Conservation (phyloP, 2,329 filamentous ascomycete species). For the Hypoxylon sp. region DNA sequence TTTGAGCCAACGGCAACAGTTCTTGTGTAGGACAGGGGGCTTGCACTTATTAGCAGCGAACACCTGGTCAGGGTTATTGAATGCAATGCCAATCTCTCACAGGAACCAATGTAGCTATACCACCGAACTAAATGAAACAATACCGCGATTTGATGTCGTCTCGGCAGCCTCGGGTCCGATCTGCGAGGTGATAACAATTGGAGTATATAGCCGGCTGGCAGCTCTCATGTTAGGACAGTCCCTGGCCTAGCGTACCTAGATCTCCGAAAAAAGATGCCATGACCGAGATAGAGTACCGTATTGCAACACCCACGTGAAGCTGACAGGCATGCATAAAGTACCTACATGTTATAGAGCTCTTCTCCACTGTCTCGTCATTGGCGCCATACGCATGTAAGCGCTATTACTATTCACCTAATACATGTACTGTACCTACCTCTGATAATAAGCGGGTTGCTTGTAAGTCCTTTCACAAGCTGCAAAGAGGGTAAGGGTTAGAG, state of each 20-base stretch:
- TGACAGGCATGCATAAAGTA: constrained; percentile 17
- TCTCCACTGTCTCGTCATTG: constrained; percentile 18
- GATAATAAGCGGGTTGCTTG: constrained; percentile 18
- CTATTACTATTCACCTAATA: too few relatives aligned
- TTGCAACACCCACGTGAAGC: constrained; percentile 30
- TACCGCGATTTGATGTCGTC: not conserved
- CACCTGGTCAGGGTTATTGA: constrained; percentile 22
- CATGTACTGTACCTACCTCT: constrained; percentile 2
- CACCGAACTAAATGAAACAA: constrained; percentile 1
- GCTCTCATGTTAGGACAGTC: too few relatives aligned
- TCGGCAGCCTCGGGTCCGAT: too few relatives aligned
- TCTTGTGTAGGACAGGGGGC: constrained; percentile 29
- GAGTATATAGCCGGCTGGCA: too few relatives aligned
- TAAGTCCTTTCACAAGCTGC: constrained; percentile 23
- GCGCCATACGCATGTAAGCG: constrained; percentile 19
- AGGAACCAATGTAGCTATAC: constrained; percentile 1
- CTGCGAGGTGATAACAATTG: too few relatives aligned
- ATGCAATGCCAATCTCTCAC: constrained; percentile 11
- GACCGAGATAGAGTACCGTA: constrained; percentile 24
- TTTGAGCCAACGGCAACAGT: constrained; percentile 19
- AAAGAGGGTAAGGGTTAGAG: too few relatives aligned
- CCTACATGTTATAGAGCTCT: constrained; percentile 2
- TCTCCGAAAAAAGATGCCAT: constrained; percentile 11
- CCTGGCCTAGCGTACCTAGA: too few relatives aligned
- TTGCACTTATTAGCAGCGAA: constrained; percentile 26